These are phyloP conservation scores for Termitomyces sp. DNA, from an alignment of 768 basidiomycete genomes.

Conservation along the genomic window DNA sequence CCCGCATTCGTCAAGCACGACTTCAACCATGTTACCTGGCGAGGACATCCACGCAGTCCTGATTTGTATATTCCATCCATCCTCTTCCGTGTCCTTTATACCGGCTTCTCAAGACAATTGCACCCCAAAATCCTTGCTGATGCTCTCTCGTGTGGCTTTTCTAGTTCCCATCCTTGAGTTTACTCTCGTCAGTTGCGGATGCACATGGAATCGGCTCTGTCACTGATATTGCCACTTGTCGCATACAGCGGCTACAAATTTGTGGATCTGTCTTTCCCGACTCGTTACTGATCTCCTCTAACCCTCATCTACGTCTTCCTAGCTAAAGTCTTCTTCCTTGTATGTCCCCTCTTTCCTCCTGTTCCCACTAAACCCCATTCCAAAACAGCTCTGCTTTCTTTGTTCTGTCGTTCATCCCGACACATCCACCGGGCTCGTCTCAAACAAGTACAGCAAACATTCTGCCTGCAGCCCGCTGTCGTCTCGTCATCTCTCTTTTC, in stretches of 20 bases:
- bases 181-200: conserved; percentile 82
- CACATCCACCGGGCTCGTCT: conserved; percentile 36
- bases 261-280: conserved; percentile 57
- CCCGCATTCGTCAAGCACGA: conserved; percentile 15
- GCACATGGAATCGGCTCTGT: conserved; percentile 57
- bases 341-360: conserved; percentile 28
- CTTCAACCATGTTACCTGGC: conserved; percentile 56
- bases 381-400: conserved; percentile 78
- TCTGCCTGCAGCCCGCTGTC: conserved; percentile 70
- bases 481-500: conserved; percentile 86
- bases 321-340: conserved; percentile 92
- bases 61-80: conserved; percentile 98
- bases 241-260: conserved; percentile 98
- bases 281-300: conserved; percentile 33
- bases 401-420: conserved; percentile 72
- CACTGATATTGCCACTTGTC: conserved; percentile 55
- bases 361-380: background rate
- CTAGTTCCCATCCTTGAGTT: conserved; percentile 84
- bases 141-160: conserved; percentile 77
- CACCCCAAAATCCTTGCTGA: conserved; percentile 87
- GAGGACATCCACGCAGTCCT: conserved; percentile 89
- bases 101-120: conserved; percentile 79
- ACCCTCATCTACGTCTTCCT: conserved; percentile 71
- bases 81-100: conserved; percentile 77
- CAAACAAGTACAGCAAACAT: conserved; percentile 51